A percentile compares a stretch with the other conserved stretches of the same genome.
Evolutionary conservation across 2,329 filamentous ascomycete genomes (phyloP).

Genomic region (Aureobasidium pullulans): DNA sequence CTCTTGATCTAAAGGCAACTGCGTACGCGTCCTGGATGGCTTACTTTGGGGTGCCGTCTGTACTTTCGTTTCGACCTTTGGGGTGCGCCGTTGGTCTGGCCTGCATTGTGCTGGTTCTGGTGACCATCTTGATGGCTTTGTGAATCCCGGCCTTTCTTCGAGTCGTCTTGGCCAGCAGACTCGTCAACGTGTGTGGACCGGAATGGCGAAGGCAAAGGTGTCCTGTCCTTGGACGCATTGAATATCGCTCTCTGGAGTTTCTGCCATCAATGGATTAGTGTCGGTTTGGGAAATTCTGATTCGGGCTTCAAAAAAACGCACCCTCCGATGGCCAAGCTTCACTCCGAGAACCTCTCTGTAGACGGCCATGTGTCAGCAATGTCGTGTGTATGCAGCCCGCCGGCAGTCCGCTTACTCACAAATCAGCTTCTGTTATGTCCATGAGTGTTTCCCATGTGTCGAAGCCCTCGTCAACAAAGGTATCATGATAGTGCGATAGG

Average conservation of each 20-base stretch:
- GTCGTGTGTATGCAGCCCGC: background rate
- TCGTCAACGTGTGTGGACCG: conserved; percentile 41
- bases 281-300: too few species aligned
- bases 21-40: background rate
- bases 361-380: background rate
- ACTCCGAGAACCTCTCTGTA: conserved; percentile 63
- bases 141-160: conserved; percentile 36
- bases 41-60: conserved; percentile 66
- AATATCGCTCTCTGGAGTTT: conserved; percentile 73
- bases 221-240: conserved; percentile 7
- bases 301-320: conserved; percentile 37
- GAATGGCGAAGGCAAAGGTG: background rate
- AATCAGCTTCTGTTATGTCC: conserved; percentile 76
- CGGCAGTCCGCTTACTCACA: conserved; percentile 45
- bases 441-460: conserved; percentile 78
- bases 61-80: conserved; percentile 60
- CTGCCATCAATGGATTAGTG: conserved; percentile 32
- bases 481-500: conserved; percentile 66
- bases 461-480: conserved; percentile 71
- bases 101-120: conserved; percentile 16
- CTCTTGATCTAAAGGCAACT: background rate
- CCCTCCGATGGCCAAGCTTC: conserved; percentile 72
- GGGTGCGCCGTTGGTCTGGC: background rate
- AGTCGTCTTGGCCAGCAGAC: conserved; percentile 48
- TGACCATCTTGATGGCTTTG: conserved; percentile 13